Percentiles rank a stretch among this genome's conserved stretches.
Conservation (phyloP, 2,329 filamentous ascomycete genomes). For the Diaporthe sp. region DNA sequence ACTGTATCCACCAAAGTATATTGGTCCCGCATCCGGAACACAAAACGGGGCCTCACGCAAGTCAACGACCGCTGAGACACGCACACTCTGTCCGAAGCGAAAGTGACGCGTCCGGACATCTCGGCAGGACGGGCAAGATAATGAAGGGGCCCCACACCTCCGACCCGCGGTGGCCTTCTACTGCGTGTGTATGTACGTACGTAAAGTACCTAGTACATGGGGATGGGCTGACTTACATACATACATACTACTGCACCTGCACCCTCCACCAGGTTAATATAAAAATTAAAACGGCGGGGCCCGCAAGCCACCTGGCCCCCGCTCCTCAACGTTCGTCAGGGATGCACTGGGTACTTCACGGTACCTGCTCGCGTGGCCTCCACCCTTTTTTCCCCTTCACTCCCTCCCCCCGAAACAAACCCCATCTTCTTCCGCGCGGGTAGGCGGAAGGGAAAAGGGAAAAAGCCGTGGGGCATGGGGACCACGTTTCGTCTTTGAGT, state of each 20-base stretch:
- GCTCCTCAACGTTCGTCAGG: background rate
- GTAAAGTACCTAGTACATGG: background rate
- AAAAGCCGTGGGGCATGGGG: background rate
- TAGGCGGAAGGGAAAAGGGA: background rate
- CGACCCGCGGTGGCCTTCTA: background rate
- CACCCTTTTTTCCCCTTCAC: background rate
- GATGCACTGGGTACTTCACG: background rate
- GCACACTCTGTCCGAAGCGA: conserved; percentile 9
- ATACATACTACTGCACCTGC: background rate
- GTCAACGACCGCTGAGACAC: background rate
- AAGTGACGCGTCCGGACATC: background rate
- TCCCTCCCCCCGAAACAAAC: background rate
- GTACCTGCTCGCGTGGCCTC: background rate
- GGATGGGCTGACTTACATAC: background rate
- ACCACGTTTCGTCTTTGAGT: background rate
- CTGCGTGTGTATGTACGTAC: too few relatives aligned
- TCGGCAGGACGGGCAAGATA: background rate
- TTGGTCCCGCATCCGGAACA: background rate
- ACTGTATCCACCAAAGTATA: background rate
- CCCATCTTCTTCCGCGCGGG: background rate
- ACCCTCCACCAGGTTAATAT: background rate
- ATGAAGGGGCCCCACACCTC: background rate
- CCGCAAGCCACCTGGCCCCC: background rate
- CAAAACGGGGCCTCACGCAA: background rate
- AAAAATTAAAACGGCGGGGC: background rate